Evolutionary conservation across 2,329 filamentous ascomycete genomes (phyloP).

Genomic region (Ascosphaera apis): DNA sequence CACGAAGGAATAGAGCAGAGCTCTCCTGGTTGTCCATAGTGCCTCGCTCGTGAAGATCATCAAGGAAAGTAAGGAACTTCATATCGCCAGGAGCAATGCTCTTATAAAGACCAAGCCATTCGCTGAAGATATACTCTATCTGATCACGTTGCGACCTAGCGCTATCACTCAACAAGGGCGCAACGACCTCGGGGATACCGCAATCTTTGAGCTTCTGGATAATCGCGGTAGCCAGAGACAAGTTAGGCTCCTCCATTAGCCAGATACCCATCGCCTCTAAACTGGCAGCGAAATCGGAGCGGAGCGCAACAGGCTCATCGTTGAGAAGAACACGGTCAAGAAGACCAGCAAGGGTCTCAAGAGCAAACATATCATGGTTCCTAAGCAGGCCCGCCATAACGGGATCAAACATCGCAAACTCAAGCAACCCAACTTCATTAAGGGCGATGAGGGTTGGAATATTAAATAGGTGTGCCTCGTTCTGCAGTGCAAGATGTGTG

Average conservation of each 20-base stretch:
- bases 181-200: constrained; percentile 31
- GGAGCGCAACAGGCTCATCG: constrained; percentile 53
- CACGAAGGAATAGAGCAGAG: constrained; percentile 54
- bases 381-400: constrained; percentile 51
- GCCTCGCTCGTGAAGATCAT: constrained; percentile 54
- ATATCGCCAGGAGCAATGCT: constrained; percentile 55
- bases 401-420: constrained; percentile 42
- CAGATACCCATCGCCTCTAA: constrained; percentile 62
- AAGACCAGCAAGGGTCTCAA: constrained; percentile 60
- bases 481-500: constrained; percentile 25
- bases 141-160: constrained; percentile 47
- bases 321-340: constrained; percentile 58
- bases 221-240: constrained; percentile 44
- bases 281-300: constrained; percentile 67
- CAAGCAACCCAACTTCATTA: constrained; percentile 35
- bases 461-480: constrained; percentile 40
- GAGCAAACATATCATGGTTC: constrained; percentile 44
- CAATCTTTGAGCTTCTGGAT: constrained; percentile 39
- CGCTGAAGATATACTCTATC: constrained; percentile 84
- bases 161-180: constrained; percentile 32
- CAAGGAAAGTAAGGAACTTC: constrained; percentile 51
- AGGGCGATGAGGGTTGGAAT: constrained; percentile 36
- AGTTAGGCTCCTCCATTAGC: constrained; percentile 49
- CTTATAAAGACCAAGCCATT: constrained; percentile 71
- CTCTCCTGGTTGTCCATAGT: constrained; percentile 55